Evolutionary conservation across 495 filamentous ascomycete species (phyloP).

Genomic region (Hypomontagnella monticulosa): DNA sequence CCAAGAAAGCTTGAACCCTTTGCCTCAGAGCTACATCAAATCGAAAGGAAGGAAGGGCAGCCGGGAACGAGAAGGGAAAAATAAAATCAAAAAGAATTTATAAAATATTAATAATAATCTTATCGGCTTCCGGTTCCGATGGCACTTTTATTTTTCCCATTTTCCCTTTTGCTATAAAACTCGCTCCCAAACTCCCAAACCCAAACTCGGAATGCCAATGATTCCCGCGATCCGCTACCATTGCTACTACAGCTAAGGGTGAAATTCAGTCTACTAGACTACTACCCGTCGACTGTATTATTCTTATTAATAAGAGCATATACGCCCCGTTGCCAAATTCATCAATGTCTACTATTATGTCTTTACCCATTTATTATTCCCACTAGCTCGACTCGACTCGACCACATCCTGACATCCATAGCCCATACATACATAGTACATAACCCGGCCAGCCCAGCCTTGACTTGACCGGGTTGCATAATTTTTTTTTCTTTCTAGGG

Average conservation of each 20-base stretch:
- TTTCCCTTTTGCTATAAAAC: constrained; percentile 4
- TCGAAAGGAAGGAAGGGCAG: constrained; percentile 11
- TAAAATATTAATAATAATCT: constrained; percentile 3
- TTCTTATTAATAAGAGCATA: constrained; percentile 22
- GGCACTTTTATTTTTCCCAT: constrained; percentile 1
- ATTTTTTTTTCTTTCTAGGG: constrained; percentile 2
- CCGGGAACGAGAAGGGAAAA: neutral
- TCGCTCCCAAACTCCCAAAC: neutral
- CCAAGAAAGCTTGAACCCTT: constrained; percentile 20
- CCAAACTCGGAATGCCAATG: neutral
- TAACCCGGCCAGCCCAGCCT: constrained; percentile 1
- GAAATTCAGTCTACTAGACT: too few relatives aligned
- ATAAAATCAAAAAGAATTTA: neutral
- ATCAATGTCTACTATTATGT: constrained; percentile 15
- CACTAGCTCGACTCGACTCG: constrained; percentile 9
- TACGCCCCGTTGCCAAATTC: constrained; percentile 24
- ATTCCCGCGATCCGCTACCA: constrained; percentile 1
- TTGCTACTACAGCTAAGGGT: neutral
- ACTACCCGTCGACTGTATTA: too few relatives aligned
- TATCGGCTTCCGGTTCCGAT: constrained; percentile 13
- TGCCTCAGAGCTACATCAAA: constrained; percentile 25
- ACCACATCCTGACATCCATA: too few relatives aligned
- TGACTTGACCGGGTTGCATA: constrained; percentile 24
- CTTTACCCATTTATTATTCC: constrained; percentile 32
- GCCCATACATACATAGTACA: neutral